Conservation (phyloP, 148 eudicot species). For the Fagopyrum esculentum region DNA sequence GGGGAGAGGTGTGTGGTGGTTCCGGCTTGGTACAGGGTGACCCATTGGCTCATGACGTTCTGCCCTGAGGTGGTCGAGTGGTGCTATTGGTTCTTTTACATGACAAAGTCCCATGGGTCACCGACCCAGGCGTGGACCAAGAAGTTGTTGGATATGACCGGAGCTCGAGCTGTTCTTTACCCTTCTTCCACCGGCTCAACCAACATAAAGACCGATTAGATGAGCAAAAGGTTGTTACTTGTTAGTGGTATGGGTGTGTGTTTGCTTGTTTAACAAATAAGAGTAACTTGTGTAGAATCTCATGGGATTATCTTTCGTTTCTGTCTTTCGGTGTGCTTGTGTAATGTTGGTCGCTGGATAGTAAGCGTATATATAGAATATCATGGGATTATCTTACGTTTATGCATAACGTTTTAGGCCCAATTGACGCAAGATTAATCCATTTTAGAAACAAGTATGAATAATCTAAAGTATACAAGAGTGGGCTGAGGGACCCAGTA, state of each 20-base stretch:
- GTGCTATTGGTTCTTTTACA: slow-evolving; percentile 13
- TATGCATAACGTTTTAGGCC: no score
- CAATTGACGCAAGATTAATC: no score
- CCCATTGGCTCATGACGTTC: slow-evolving; percentile 19
- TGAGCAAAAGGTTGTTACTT: background rate
- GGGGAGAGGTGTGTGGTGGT: slow-evolving; percentile 20
- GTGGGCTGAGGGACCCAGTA: no score
- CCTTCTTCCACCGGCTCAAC: slow-evolving; percentile 17
- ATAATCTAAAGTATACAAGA: no score
- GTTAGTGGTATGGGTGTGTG: background rate
- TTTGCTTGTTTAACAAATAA: background rate
- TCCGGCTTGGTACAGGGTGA: slow-evolving; percentile 24
- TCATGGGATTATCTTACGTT: no score
- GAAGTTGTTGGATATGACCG: slow-evolving; percentile 21
- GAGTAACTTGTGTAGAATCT: background rate
- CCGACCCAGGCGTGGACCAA: slow-evolving; percentile 17
- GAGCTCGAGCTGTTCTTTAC: slow-evolving; percentile 13
- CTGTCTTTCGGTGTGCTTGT: background rate
- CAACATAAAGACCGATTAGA: slow-evolving; percentile 17
- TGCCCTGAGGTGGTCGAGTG: slow-evolving; percentile 23
- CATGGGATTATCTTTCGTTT: background rate
- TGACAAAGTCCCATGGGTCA: slow-evolving; percentile 11
- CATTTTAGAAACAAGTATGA: no score
- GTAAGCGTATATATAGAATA: background rate
- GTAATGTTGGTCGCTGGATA: background rate